These are phyloP conservation scores for Irpex sp. DNA, from an alignment of 1,284 basidiomycete genomes.

Conservation along the genomic window DNA sequence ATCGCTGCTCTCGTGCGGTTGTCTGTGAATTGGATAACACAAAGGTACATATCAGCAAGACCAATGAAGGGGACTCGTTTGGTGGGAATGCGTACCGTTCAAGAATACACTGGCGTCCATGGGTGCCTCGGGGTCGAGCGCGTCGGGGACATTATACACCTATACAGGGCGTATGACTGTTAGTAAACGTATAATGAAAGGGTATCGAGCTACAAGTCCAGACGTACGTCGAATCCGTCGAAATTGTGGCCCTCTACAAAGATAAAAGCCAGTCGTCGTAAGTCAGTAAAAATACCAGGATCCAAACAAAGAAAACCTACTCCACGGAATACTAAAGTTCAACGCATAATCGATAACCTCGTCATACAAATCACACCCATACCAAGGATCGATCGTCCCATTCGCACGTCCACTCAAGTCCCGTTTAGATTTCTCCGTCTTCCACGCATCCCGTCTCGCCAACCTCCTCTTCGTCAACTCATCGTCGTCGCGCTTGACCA, in stretches of 20 bases:
- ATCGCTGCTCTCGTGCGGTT: conserved; percentile 51
- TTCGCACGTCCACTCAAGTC: conserved; percentile 17
- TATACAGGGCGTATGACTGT: background rate
- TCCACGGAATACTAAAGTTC: conserved; percentile 29
- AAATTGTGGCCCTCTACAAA: background rate
- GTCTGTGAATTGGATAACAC: conserved; percentile 33
- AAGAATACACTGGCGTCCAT: conserved; percentile 12
- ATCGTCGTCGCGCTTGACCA: background rate
- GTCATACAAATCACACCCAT: conserved; percentile 25
- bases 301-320: conserved; percentile 1
- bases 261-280: background rate
- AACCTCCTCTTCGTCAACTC: background rate
- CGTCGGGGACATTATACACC: conserved; percentile 14
- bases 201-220: background rate
- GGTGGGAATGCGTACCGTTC: conserved; percentile 7
- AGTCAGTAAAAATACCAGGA: background rate
- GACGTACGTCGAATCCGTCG: conserved; percentile 1
- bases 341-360: conserved; percentile 28
- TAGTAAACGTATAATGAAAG: background rate
- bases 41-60: background rate
- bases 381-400: conserved; percentile 26
- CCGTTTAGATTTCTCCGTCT: conserved; percentile 10
- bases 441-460: conserved; percentile 6
- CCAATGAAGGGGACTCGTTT: too few species aligned
- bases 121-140: conserved; percentile 8